Evolutionary conservation across 2,329 filamentous ascomycete genomes (phyloP), one percentile per base, ranked within the genome.

Genomic region (Exophiala viscosa): DNA sequence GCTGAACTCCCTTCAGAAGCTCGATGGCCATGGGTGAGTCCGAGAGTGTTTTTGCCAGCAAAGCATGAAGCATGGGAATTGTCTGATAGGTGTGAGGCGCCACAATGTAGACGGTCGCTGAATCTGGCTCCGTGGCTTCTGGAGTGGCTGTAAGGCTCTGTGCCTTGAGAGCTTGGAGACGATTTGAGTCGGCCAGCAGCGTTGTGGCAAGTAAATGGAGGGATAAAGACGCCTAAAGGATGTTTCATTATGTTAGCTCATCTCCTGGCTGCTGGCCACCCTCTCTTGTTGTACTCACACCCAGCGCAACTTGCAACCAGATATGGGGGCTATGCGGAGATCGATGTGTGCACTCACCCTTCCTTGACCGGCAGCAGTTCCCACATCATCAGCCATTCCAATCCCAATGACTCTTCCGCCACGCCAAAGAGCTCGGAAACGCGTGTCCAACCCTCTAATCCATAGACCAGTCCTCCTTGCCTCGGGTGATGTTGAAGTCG

Each of bases 341-440:
- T 28, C 23, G 8, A 28, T 28, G 23, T 28, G 23, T 28, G 23
- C 50, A 42, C 39, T 52, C 23, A 57, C 48, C 34, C 50, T 53
- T 45, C 48, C 54, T 17, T 36, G 39, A 11, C 13, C 43, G 9
- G 48, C n/a, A n/a, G 34, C 35, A 11, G 34, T 45, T 11, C 38
- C 44, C 11, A 20, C 34, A 17, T 31, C 18, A 17, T 40, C 45
- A 33, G 33, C 31, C 7, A 49, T 52, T 7, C 47, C 57, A 38
- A 60, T 43, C 8, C 57, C 55, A 33, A 58, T 34, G n/a, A 60
- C 50, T 6, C 40, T 48, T 13, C 55, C 52, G 36, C 55, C 52
- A 3, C 9, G 33, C 58, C 58, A 60, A 7, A 60, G 14, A 9
- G 42, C 17, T 3, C 14, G 14, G 13, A 60, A 45, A 20, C 44